Base-by-base conservation (phyloP, 208 protist species). In the Willaertia magna region DNA sequence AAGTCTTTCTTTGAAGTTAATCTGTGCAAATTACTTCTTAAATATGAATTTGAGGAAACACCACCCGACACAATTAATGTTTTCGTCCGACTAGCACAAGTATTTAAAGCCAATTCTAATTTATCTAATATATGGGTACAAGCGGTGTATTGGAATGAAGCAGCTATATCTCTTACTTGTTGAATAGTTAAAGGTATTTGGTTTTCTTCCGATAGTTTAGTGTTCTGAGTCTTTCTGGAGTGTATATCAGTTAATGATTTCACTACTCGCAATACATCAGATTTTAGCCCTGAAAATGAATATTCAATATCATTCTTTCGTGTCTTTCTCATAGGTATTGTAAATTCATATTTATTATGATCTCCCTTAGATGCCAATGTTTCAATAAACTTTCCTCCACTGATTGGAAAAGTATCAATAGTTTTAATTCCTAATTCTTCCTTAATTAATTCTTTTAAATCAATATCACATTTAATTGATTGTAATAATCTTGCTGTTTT, bases 401-500 rank as follows among this genome's bases (percentile, higher is more conserved):
- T 67, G 16, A 59, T n/a, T 20, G 48, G 6, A 16, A 51, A 51
- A 6, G 48, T 51, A n/a, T 61, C 9, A n/a, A n/a, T 16, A 3
- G 9, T 20, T 49, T 12, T 4, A 16, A 12, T 49, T 49, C 47
- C 47, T 16, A 49, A 49, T 12, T 49, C 12, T 61, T 61, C 51
- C 26, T 34, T 67, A 3, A 1, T 59, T 59, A 22, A 59, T n/a
- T 59, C 1, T 59, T 59, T 59, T 22, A 59, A 59, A 26, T 46
- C 1, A 6, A 78, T 22, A 78, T 14, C 18, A n/a, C n/a, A n/a
- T n/a, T n/a, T n/a, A n/a, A n/a, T n/a, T 26, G 34, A 20, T 6
- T 84, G 4, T 30, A 84, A 67, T 18, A 87, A 44, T 59, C 85
- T 55, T 4, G 74, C 59, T 47, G n/a, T 42, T 47, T 87, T 87